Percentiles rank a stretch among this genome's conserved stretches.
Conservation (phyloP, 805 yeast genomes). For the Cyberlindnera petersonii region DNA sequence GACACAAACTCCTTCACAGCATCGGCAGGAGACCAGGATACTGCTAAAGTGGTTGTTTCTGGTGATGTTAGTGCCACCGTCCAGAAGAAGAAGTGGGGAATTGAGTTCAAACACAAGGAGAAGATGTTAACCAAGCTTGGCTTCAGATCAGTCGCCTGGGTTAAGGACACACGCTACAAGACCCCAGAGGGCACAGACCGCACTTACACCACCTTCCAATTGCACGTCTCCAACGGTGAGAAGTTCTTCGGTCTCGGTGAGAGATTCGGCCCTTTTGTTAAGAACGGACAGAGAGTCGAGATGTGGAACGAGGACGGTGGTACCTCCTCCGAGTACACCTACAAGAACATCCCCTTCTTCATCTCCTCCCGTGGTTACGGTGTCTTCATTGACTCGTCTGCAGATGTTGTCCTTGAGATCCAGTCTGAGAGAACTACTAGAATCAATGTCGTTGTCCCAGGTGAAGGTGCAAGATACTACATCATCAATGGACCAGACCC, state of each 20-base stretch:
- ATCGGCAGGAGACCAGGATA: slow-evolving; percentile 5
- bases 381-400: slow-evolving; percentile 22
- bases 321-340: slow-evolving; percentile 23
- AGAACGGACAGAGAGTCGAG: slow-evolving; percentile 25
- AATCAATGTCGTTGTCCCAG: slow-evolving; percentile 19
- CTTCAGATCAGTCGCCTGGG: slow-evolving; percentile 25
- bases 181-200: slow-evolving; percentile 9
- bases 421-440: slow-evolving; percentile 25
- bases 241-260: slow-evolving; percentile 25
- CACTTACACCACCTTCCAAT: slow-evolving; percentile 18
- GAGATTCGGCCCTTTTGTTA: slow-evolving; percentile 24
- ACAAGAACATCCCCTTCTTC: slow-evolving; percentile 23
- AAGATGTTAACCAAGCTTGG: slow-evolving; percentile 22
- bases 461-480: slow-evolving; percentile 23
- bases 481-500: slow-evolving; percentile 25
- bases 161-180: slow-evolving; percentile 16
- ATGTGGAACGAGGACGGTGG: slow-evolving; percentile 27
- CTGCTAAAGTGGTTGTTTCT: slow-evolving; percentile 10
- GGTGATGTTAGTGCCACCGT: slow-evolving; percentile 14
- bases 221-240: slow-evolving; percentile 24
- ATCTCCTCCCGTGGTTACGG: slow-evolving; percentile 24
- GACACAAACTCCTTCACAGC: slow-evolving; percentile 8
- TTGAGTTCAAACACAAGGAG: slow-evolving; percentile 18
- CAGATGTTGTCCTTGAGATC: slow-evolving; percentile 20
- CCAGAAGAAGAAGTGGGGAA: slow-evolving; percentile 17